phyloP scores from a whole-genome alignment of 805 yeast genomes.

The Zygosaccharomyces siamensis region DNA sequence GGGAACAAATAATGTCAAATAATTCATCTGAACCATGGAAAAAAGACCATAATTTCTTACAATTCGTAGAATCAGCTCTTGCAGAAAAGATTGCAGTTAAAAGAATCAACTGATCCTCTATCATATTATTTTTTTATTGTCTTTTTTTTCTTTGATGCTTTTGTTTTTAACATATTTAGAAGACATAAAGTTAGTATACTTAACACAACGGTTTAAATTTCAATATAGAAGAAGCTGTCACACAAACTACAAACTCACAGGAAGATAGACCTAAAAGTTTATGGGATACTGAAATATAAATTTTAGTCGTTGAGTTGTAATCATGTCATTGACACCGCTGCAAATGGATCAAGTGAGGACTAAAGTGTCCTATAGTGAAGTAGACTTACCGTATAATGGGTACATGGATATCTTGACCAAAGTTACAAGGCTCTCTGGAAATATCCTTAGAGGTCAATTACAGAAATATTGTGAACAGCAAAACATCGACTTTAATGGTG shows the following conservation, averaged over 20 bases:
- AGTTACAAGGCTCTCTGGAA: conserved; percentile 17
- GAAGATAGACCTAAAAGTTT: neutral
- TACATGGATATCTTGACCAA: conserved; percentile 24
- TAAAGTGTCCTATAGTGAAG: conserved; percentile 27
- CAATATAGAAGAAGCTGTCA: neutral
- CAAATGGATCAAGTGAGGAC: conserved; percentile 21
- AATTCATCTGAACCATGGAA: conserved; percentile 15
- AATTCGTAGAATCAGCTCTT: conserved; percentile 16
- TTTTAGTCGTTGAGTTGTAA: neutral
- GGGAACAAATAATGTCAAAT: conserved; percentile 22
- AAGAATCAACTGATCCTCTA: conserved; percentile 23
- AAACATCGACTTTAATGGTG: conserved; percentile 9
- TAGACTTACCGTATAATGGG: conserved; percentile 24
- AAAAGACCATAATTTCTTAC: conserved; percentile 9
- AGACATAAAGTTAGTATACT: neutral
- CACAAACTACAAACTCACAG: neutral
- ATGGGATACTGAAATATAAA: neutral
- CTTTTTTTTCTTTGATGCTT: neutral
- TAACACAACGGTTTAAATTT: neutral
- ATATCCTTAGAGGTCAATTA: conserved; percentile 22
- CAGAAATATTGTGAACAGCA: conserved; percentile 13
- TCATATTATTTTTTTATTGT: conserved; percentile 6
- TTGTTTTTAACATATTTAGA: neutral
- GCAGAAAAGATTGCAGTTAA: conserved; percentile 26
- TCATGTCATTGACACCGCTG: conserved; percentile 9